Evolutionary conservation across 1,284 basidiomycete species (phyloP).

Genomic region (Microbotryum silenes-acaulis): DNA sequence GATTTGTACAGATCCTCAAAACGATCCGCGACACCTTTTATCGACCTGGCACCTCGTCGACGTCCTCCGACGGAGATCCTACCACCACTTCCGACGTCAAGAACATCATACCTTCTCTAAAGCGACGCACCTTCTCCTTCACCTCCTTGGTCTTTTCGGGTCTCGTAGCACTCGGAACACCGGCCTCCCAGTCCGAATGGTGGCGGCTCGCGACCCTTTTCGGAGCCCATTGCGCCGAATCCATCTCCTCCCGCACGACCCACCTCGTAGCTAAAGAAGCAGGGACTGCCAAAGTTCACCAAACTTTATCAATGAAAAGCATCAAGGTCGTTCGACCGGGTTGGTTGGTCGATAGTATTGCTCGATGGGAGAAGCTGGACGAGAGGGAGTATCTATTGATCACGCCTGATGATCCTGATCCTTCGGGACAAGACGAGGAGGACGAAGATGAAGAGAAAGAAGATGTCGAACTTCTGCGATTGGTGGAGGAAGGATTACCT

Average conservation of each 20-base stretch:
- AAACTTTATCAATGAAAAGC: constrained; percentile 56
- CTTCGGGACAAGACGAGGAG: neutral
- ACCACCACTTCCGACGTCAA: constrained; percentile 37
- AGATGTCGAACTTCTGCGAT: constrained; percentile 2
- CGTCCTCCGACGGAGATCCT: neutral
- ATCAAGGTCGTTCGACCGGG: constrained; percentile 75
- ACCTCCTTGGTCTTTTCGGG: constrained; percentile 83
- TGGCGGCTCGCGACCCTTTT: constrained; percentile 83
- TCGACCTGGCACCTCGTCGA: constrained; percentile 40
- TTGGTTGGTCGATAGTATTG: constrained; percentile 82
- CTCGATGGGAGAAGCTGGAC: constrained; percentile 38
- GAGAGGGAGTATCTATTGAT: neutral
- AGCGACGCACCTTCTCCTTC: constrained; percentile 64
- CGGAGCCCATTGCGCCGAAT: constrained; percentile 69
- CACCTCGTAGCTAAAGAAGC: constrained; percentile 87
- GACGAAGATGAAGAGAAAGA: constrained; percentile 4
- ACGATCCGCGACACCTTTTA: constrained; percentile 50
- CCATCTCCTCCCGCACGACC: constrained; percentile 62
- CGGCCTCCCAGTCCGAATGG: constrained; percentile 56
- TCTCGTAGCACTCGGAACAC: constrained; percentile 71
- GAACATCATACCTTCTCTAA: constrained; percentile 75
- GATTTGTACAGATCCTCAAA: constrained; percentile 8
- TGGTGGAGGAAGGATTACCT: too few relatives aligned
- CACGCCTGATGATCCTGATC: neutral
- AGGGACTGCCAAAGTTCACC: constrained; percentile 83